Conservation (phyloP, 1,284 basidiomycete species). For the Peniophora sp. region DNA sequence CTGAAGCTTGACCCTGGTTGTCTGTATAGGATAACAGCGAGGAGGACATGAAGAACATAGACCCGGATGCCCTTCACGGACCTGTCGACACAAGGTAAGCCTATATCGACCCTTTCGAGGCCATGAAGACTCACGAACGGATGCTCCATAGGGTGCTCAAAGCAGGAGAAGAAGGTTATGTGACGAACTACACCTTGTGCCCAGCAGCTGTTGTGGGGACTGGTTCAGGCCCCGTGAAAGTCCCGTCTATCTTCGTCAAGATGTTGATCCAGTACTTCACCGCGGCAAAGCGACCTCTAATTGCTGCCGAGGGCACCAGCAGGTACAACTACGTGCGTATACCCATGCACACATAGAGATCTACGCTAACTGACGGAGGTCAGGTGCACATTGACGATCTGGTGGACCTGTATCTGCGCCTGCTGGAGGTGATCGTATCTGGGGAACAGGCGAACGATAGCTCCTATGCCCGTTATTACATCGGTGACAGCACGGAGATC, state of each 20-base stretch:
- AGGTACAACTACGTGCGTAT: constrained; percentile 9
- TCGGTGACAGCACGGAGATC: background rate
- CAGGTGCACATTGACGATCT: constrained; percentile 13
- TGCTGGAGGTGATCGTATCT: constrained; percentile 9
- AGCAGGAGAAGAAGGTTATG: constrained; percentile 12
- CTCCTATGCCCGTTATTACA: constrained; percentile 5
- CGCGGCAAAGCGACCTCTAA: constrained; percentile 5
- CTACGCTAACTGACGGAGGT: background rate
- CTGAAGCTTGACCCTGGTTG: background rate
- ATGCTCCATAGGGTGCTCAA: constrained; percentile 9
- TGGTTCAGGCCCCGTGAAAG: constrained; percentile 10
- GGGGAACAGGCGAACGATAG: background rate
- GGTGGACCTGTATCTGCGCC: constrained; percentile 10
- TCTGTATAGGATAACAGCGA: constrained; percentile 5
- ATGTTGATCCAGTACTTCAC: background rate
- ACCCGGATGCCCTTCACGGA: constrained; percentile 2
- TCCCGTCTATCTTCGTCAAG: constrained; percentile 3
- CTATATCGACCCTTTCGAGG: background rate
- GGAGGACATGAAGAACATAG: constrained; percentile 5
- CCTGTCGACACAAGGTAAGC: constrained; percentile 5
- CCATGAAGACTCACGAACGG: background rate
- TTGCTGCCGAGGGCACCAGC: constrained; percentile 15
- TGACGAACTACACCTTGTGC: constrained; percentile 4
- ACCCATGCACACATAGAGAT: background rate
- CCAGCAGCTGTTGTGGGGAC: constrained; percentile 11